Evolutionary conservation across 2,329 filamentous ascomycete species (phyloP).

Genomic region (Sporothrix humicola): DNA sequence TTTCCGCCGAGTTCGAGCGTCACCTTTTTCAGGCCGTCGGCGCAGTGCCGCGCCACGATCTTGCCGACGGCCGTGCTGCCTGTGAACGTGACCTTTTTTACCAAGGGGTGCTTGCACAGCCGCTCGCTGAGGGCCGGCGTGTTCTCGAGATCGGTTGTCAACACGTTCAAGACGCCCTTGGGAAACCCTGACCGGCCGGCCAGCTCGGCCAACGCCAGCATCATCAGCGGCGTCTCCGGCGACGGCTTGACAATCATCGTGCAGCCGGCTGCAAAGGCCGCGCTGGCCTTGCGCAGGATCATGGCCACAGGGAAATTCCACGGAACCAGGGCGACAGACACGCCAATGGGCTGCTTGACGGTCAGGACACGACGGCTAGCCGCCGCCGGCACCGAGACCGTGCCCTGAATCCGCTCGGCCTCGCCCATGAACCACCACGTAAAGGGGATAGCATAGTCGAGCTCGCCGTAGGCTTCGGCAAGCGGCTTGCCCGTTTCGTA

Average conservation of each 20-base stretch:
- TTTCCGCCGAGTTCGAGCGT: constrained; percentile 76
- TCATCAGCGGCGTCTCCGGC: constrained; percentile 75
- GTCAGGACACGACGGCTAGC: constrained; percentile 66
- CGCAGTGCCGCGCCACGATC: constrained; percentile 67
- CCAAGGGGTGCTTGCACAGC: constrained; percentile 52
- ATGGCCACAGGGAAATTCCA: constrained; percentile 75
- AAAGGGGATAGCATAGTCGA: constrained; percentile 61
- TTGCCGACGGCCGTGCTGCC: constrained; percentile 74
- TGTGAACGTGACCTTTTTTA: constrained; percentile 76
- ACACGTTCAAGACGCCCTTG: constrained; percentile 67
- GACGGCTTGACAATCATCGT: constrained; percentile 77
- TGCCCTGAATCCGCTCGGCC: constrained; percentile 60
- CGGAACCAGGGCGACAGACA: constrained; percentile 70
- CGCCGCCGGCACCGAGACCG: constrained; percentile 63
- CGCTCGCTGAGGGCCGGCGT: constrained; percentile 54
- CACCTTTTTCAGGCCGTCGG: constrained; percentile 69
- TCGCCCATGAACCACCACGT: constrained; percentile 63
- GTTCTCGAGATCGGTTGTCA: constrained; percentile 53
- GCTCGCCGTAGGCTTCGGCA: constrained; percentile 58
- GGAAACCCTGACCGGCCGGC: constrained; percentile 75
- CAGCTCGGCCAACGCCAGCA: constrained; percentile 70
- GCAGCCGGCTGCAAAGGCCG: constrained; percentile 73
- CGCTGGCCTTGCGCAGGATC: constrained; percentile 70
- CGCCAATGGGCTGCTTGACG: constrained; percentile 76
- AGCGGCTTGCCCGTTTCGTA: constrained; percentile 64